phyloP scores from a whole-genome alignment of 768 basidiomycete species.

The Suillus sp. region DNA sequence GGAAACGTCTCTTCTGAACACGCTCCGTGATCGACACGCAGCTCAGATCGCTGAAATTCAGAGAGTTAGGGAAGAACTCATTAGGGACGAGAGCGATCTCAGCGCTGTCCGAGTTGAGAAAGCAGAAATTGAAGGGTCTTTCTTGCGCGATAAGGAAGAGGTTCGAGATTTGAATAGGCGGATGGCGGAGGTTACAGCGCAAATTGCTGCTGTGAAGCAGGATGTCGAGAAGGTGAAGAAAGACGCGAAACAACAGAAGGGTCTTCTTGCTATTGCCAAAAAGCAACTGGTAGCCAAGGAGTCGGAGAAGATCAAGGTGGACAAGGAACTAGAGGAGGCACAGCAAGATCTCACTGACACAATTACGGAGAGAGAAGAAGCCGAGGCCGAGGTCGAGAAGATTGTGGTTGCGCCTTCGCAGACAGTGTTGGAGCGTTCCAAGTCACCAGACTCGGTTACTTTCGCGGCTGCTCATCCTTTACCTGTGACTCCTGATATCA shows the following conservation, averaged over 20 bases:
- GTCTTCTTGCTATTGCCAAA: constrained; percentile 89
- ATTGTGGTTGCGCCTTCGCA: constrained; percentile 14
- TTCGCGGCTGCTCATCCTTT: constrained; percentile 74
- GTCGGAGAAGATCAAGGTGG: constrained; percentile 65
- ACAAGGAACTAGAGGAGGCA: constrained; percentile 74
- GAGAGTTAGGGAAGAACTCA: constrained; percentile 74
- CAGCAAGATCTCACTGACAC: constrained; percentile 51
- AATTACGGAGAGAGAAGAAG: constrained; percentile 57
- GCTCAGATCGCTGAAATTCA: constrained; percentile 73
- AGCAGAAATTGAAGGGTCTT: constrained; percentile 82
- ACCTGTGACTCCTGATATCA: constrained; percentile 67
- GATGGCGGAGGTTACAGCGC: constrained; percentile 78
- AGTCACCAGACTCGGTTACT: constrained; percentile 50
- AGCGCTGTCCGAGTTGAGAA: constrained; percentile 89
- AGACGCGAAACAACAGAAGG: constrained; percentile 96
- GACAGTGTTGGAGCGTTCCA: constrained; percentile 30
- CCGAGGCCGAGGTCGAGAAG: constrained; percentile 52
- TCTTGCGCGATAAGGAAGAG: constrained; percentile 94
- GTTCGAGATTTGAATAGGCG: constrained; percentile 80
- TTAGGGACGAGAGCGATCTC: constrained; percentile 88
- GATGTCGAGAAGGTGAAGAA: constrained; percentile 89
- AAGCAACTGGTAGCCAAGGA: constrained; percentile 92
- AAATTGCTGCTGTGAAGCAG: constrained; percentile 67
- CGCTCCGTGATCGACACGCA: constrained; percentile 67
- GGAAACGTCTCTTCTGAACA: constrained; percentile 69